Percentiles rank a stretch among this genome's conserved stretches.
Conservation (phyloP, 768 basidiomycete species). For the Agaricus sinodeliciosus region DNA sequence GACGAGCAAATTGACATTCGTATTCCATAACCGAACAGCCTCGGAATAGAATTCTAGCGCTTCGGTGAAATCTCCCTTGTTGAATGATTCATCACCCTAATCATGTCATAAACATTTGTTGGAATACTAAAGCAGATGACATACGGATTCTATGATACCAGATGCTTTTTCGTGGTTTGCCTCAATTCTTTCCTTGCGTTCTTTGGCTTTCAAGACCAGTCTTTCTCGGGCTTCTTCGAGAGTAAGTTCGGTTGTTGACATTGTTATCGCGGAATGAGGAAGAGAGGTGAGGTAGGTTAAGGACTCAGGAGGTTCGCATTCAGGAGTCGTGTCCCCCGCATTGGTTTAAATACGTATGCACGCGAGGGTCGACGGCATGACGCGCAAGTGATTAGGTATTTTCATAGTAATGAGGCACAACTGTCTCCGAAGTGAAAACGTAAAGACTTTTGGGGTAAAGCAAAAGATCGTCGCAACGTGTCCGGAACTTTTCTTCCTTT, state of each 20-base stretch:
- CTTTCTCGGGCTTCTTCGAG: neutral
- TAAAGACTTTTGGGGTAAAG: too few relatives aligned
- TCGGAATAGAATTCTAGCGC: constrained; percentile 28
- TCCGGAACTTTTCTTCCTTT: too few relatives aligned
- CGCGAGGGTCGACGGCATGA: too few relatives aligned
- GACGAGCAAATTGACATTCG: constrained; percentile 27
- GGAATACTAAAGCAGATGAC: neutral
- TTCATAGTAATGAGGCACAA: too few relatives aligned
- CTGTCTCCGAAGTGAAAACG: too few relatives aligned
- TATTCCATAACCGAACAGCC: constrained; percentile 26
- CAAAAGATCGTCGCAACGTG: too few relatives aligned
- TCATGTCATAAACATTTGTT: neutral
- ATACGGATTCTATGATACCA: neutral
- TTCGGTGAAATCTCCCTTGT: constrained; percentile 23
- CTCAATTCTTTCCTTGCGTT: neutral
- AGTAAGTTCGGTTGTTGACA: neutral
- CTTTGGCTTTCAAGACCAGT: neutral
- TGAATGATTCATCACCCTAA: constrained; percentile 28
- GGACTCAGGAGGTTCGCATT: too few relatives aligned
- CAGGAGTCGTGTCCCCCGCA: too few relatives aligned
- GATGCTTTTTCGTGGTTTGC: neutral
- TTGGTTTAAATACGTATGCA: too few relatives aligned
- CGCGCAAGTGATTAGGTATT: too few relatives aligned
- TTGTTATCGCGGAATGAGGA: neutral
- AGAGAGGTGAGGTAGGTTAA: too few relatives aligned